Evolutionary conservation across 139 green algal species (phyloP), one percentile per base, ranked within the genome.

Genomic region (Nannochloris sp.): DNA sequence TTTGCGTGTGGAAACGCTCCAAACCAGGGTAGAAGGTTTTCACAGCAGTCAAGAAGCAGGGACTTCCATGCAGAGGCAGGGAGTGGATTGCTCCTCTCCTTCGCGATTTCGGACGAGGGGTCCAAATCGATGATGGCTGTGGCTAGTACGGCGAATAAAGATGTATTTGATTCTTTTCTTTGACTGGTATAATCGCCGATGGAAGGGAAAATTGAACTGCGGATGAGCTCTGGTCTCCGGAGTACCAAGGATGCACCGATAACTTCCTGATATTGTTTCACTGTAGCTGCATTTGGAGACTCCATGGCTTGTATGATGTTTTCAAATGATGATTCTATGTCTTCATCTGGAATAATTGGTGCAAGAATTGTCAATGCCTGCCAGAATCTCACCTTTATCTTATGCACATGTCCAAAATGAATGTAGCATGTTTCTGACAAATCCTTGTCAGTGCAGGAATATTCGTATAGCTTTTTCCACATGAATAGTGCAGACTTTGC

Each of bases 181-280:
- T 67, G 76, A 20, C 26, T 44, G 17, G 61, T 16, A 56, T 84
- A 84, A 45, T 31, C 49, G 3, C 5, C 16, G 11, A 91, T 49
- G 8, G 62, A n/a, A 0, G 83, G 83, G 40, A 91, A 68, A 40
- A 91, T 58, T 5, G 63, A 45, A 2, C 25, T 8, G 26, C 62
- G 59, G 12, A 86, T 48, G 28, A 89, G 59, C 0, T 31, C 13
- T 2, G 72, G 66, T 16, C 67, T 30, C 31, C 73, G 55, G 23
- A 90, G 63, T 49, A 91, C 43, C 59, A 85, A 64, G 4, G 63
- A 49, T 4, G 87, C 68, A 1, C 74, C 57, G 2, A 85, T 67
- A 36, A 71, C 66, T 69, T 92, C 85, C 20, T 84, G 67, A 49
- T 89, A 92, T 71, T 91, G 85, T 80, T 81, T 80, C 43, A 92